Percentiles rank a stretch among this genome's conserved stretches.
These are phyloP conservation scores for Misopates orontium DNA, from an alignment of 257 asterid genomes.

Conservation along the genomic window DNA sequence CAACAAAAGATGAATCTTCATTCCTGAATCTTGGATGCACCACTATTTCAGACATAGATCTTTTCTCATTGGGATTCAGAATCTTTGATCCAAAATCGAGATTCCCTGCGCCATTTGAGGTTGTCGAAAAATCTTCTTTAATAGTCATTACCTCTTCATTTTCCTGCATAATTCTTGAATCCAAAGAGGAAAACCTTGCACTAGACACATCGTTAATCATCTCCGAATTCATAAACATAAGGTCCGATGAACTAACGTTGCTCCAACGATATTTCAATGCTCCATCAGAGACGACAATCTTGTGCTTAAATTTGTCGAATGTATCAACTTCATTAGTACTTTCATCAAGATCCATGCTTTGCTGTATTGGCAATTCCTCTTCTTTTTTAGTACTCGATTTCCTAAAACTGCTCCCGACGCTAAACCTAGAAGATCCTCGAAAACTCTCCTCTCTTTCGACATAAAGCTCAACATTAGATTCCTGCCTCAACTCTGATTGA, in stretches of 20 bases:
- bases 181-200: constrained; percentile 39
- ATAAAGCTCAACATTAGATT: constrained; percentile 37
- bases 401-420: constrained; percentile 41
- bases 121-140: no score
- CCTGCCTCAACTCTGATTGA: constrained; percentile 31
- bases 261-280: constrained; percentile 62
- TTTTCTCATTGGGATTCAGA: constrained; percentile 33
- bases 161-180: no score
- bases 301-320: constrained; percentile 50
- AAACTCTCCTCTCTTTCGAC: constrained; percentile 47
- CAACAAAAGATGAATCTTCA: constrained; percentile 19
- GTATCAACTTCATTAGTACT: no score
- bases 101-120: no score
- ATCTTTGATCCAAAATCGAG: constrained; percentile 19
- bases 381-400: not conserved
- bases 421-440: constrained; percentile 46
- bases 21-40: constrained; percentile 53
- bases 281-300: constrained; percentile 41
- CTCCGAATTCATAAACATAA: constrained; percentile 51
- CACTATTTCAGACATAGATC: constrained; percentile 74
- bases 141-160: no score
- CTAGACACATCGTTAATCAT: constrained; percentile 49
- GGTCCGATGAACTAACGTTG: constrained; percentile 61
- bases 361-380: constrained; percentile 39
- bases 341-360: constrained; percentile 5